Base-by-base conservation (phyloP, 768 basidiomycete genomes). In the Collybia nuda region DNA sequence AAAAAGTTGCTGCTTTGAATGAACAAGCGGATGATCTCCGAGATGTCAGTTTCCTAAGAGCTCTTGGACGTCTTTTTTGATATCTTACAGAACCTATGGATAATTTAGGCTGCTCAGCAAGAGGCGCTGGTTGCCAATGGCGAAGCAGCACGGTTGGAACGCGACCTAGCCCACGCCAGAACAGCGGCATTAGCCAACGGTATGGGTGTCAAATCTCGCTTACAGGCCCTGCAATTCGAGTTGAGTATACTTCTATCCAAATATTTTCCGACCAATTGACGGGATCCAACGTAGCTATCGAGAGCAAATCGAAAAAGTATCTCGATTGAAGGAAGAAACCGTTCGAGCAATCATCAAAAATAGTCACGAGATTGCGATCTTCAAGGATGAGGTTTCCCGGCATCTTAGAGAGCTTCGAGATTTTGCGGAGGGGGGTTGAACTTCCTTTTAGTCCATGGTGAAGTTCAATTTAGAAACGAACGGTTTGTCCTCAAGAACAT, bases 341-440 rank as follows among this genome's bases (percentile, higher is more conserved):
- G 79, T 89, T 40, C 82, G 88, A 0, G 86, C 85, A 15, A 89
- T 93, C 52, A 80, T 88, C 51, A 92, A 90, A 75, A 90, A 85
- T 65, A 87, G 86, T 59, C 88, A 86, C 54, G 90, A 92, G 54
- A 88, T 91, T 29, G 86, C 84, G 14, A 77, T 82, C 60, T 91
- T 92, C 74, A 90, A 90, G 67, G 81, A 86, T 47, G 86, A 86
- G 51, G 82, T 90, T 11, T 87, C 88, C 38, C 78, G 79, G 47
- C 82, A 85, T 58, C 75, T 93, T 23, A 76, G 79, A 57, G 79
- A 86, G 56, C 71, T 91, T 35, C 79, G 81, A 58, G 81, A 84
- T 50, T 86, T 86, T 61, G 84, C 86, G 3, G 87, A 74, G 21
- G 47, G 42, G 42, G 48, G 40, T 24, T 60, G 21, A 56, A 18